Evolutionary conservation across 768 basidiomycete genomes (phyloP).

Genomic region (Tephrocybe sp.): DNA sequence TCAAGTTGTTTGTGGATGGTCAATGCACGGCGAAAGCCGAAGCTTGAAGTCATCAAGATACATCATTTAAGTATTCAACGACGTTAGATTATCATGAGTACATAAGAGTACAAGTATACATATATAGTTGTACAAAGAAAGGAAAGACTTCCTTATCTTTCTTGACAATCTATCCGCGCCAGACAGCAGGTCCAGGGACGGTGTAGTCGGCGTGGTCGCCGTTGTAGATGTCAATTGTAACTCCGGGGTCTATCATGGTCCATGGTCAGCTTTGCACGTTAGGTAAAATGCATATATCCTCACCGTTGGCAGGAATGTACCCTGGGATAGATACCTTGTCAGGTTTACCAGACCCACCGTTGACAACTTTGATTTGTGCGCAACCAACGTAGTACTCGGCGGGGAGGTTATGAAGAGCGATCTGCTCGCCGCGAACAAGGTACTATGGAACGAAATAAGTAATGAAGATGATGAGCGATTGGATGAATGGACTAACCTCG

Average conservation of each 20-base stretch:
- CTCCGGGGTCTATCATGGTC: slow-evolving; percentile 29
- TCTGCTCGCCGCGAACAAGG: slow-evolving; percentile 14
- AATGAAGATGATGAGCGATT: background rate
- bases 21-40: too few species aligned
- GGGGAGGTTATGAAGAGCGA: background rate
- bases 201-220: slow-evolving; percentile 28
- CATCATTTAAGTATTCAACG: too few species aligned
- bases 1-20: too few species aligned
- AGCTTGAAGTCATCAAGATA: too few species aligned
- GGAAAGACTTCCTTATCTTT: too few species aligned
- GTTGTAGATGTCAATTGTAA: slow-evolving; percentile 41
- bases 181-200: slow-evolving; percentile 18
- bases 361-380: slow-evolving; percentile 39
- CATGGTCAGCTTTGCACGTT: background rate
- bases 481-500: slow-evolving; percentile 11
- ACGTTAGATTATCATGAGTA: too few species aligned
- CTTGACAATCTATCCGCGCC: slow-evolving; percentile 10
- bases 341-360: slow-evolving; percentile 40
- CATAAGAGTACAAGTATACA: too few species aligned
- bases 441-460: slow-evolving; percentile 18
- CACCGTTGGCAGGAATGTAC: slow-evolving; percentile 36
- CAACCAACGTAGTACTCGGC: background rate
- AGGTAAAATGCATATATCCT: slow-evolving; percentile 1
- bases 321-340: slow-evolving; percentile 47
- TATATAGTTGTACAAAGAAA: too few species aligned